These are phyloP conservation scores for Alternaria rosae DNA, from an alignment of 2,329 filamentous ascomycete genomes.

Conservation along the genomic window DNA sequence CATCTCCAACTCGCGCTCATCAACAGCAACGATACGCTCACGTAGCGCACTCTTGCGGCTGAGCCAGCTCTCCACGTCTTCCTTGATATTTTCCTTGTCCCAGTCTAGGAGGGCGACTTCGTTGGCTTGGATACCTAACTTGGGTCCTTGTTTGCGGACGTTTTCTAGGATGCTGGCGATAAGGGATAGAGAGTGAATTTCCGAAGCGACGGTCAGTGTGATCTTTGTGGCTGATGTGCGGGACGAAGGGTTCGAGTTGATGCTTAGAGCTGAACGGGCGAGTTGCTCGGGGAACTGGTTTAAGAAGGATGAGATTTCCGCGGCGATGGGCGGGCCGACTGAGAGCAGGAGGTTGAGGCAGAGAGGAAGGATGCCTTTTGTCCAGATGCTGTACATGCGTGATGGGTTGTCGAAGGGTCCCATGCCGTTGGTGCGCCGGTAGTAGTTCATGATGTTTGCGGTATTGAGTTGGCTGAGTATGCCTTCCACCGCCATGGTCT, in stretches of 20 bases:
- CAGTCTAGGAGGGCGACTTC: constrained; percentile 78
- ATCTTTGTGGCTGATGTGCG: constrained; percentile 60
- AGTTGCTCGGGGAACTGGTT: constrained; percentile 88
- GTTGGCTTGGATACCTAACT: constrained; percentile 59
- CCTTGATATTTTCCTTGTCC: constrained; percentile 74
- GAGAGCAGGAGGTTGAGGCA: constrained; percentile 86
- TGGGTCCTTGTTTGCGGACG: constrained; percentile 60
- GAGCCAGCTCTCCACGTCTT: constrained; percentile 85
- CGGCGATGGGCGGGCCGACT: constrained; percentile 80
- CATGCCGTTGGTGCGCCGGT: constrained; percentile 72
- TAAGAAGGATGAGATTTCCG: constrained; percentile 85
- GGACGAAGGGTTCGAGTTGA: constrained; percentile 62
- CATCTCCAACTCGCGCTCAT: constrained; percentile 74
- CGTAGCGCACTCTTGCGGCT: constrained; percentile 72
- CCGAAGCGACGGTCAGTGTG: constrained; percentile 75
- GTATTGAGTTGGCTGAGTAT: constrained; percentile 80
- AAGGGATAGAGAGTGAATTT: constrained; percentile 80
- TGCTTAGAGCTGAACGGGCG: constrained; percentile 71
- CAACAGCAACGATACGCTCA: constrained; percentile 76
- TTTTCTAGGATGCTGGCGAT: constrained; percentile 75
- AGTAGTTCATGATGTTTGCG: constrained; percentile 78
- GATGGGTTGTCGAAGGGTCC: constrained; percentile 79
- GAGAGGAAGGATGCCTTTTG: constrained; percentile 83
- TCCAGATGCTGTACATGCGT: constrained; percentile 89
- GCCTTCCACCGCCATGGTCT: constrained; percentile 88